Evolutionary conservation across 192 early-diverging fungal genomes (phyloP), one percentile per base, ranked within the genome.

Genomic region (Entrophospora sp.): DNA sequence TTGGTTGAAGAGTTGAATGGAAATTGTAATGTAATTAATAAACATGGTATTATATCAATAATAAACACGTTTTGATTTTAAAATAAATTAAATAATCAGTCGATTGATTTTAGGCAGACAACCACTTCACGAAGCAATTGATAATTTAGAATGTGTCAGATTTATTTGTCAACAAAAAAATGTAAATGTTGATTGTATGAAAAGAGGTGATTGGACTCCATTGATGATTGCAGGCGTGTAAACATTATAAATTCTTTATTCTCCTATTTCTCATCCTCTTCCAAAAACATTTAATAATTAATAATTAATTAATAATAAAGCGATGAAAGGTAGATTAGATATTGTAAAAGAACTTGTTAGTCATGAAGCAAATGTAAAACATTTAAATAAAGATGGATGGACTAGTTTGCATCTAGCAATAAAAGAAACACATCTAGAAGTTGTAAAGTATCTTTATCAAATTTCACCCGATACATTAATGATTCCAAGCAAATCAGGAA

Each of bases 191-290:
- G 62, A 78, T 66, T 74, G 73, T 28, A 72, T 75, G 48, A 78
- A 78, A 64, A 37, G 71, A 43, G 77, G 73, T 6, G 77, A 70
- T 27, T 78, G 77, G 77, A 78, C 77, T 12, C 68, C 77, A 5
- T 10, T 78, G 7, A 78, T 78, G 73, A 73, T 73, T 22, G 58
- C 73, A 25, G 58, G 75, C 71, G 66, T 53, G 53, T 30, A 1
- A n/a, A 32, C 0, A 31, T 31, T 25, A n/a, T 27, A 8, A n/a
- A 51, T 35, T 22, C 13, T 38, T 16, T 58, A 16, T 58, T 58
- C 2, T 58, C 8, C 24, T 24, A 8, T 46, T 30, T 18, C 31
- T n/a, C n/a, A n/a, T n/a, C n/a, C n/a, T n/a, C n/a, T n/a, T n/a
- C n/a, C n/a, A n/a, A n/a, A n/a, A n/a, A n/a, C n/a, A n/a, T n/a